Percentiles rank a stretch among this genome's conserved stretches.
Conservation (phyloP, 208 protist genomes). For the Phytomonas francai region DNA sequence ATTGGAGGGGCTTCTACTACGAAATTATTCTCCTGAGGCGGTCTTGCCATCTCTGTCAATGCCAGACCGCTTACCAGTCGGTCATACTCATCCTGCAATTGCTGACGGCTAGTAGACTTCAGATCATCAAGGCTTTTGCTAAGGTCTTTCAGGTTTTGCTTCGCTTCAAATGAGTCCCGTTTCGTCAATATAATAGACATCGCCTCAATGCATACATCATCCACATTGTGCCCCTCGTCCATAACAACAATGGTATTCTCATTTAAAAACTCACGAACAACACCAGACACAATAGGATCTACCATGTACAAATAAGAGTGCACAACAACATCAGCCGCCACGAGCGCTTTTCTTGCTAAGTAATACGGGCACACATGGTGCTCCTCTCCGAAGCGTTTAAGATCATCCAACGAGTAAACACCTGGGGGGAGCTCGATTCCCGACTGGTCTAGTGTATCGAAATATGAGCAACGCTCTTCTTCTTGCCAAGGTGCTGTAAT, state of each 20-base stretch:
- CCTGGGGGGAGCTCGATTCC: conserved; percentile 82
- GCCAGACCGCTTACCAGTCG: conserved; percentile 89
- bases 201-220: conserved; percentile 99
- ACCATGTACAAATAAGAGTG: conserved; percentile 99
- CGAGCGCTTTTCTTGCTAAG: conserved; percentile 76
- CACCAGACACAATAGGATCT: conserved; percentile 95
- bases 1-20: conserved; percentile 34
- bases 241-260: conserved; percentile 98
- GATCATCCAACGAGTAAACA: conserved; percentile 95
- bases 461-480: conserved; percentile 61
- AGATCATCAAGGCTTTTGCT: conserved; percentile 54
- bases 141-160: conserved; percentile 82
- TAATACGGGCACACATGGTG: conserved; percentile 95
- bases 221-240: conserved; percentile 99
- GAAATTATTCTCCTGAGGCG: conserved; percentile 20
- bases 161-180: conserved; percentile 70
- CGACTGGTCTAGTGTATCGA: conserved; percentile 59
- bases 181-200: conserved; percentile 95
- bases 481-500: conserved; percentile 93
- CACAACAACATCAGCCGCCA: conserved; percentile 95
- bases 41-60: conserved; percentile 57
- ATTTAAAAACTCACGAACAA: conserved; percentile 88
- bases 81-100: conserved; percentile 92
- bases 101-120: conserved; percentile 82
- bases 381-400: conserved; percentile 88